Evolutionary conservation across 1,284 basidiomycete species (phyloP), one percentile per base, ranked within the genome.

Genomic region (Sphagnurus paluster): DNA sequence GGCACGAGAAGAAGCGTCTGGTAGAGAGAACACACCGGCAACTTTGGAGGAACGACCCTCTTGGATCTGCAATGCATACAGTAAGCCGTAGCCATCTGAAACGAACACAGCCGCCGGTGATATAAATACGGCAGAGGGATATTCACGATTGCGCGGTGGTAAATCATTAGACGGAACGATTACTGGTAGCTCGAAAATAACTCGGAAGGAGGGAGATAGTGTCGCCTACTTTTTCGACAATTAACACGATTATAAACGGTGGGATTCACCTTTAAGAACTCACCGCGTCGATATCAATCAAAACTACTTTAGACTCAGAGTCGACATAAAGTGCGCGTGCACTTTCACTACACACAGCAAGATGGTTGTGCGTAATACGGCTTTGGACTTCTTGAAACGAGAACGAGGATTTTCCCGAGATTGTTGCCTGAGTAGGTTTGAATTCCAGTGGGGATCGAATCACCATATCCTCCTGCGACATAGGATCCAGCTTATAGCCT

Each of bases 351-450:
- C 76, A 76, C 0, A 82, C 66, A 8, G 74, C 66, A 2, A 96
- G 75, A 61, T 95, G 93, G 57, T 96, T 93, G 68, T 93, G 90
- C 24, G 82, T 77, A 37, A 95, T 92, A 33, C 93, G 75, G 52
- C 83, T 86, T 59, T 90, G 82, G 28, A 93, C 84, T 60, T 96
- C 91, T 48, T 87, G 75, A 58, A 90, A 90, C 1, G 84, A 82
- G 10, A 92, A 70, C 7, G 80, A 79, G 0, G 74, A 66, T 48
- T 70, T 72, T 9, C 77, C 76, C 5, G 87, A 81, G 10, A 77
- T 66, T 14, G 82, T 79, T 16, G 79, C 70, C 64, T 89, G 87
- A 7, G 81, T 77, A 1, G 72, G 70, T 48, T 69, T 74, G 61
- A 76, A 72, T 19, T 70, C 67, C 6, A 89, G 71, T 13, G 63